Conservation (phyloP, 164 flowering plant species). For the Amborella trichopoda region DNA sequence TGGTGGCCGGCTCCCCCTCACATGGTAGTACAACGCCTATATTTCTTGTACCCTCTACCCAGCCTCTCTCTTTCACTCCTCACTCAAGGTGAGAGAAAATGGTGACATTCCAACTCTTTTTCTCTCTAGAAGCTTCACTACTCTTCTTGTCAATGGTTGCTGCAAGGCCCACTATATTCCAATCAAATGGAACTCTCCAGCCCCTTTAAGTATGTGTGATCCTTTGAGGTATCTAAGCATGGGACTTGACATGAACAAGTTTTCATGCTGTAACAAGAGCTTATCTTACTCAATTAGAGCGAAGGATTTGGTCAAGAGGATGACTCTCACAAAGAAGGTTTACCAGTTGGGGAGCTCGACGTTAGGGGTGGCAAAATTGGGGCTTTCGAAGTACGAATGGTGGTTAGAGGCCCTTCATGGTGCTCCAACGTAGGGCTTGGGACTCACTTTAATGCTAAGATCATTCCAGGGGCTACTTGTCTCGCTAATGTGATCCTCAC, state of each 20-base stretch:
- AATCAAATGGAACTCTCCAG: too few relatives aligned
- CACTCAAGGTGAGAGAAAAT: too few relatives aligned
- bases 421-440: constrained; percentile 4
- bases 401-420: constrained; percentile 8
- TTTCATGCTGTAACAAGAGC: constrained; percentile 3
- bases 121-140: too few relatives aligned
- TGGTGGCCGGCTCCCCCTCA: too few relatives aligned
- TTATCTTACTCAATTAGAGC: constrained; percentile 1
- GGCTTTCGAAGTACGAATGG: constrained; percentile 6
- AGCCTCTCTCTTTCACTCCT: too few relatives aligned
- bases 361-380: constrained; percentile 6
- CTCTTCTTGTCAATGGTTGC: too few relatives aligned
- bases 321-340: constrained; percentile 8
- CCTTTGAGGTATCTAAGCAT: not conserved
- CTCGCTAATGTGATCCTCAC: constrained; percentile 4
- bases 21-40: constrained; percentile 22
- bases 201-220: not conserved
- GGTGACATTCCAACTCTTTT: too few relatives aligned
- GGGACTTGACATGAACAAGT: not conserved
- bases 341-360: constrained; percentile 8
- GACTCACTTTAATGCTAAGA: constrained; percentile 1
- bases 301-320: constrained; percentile 7
- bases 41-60: constrained; percentile 1
- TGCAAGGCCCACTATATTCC: too few relatives aligned
- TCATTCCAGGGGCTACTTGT: constrained; percentile 2